Conservation (phyloP, 176 grass and related monocot species). For the Oryza rufipogon region DNA sequence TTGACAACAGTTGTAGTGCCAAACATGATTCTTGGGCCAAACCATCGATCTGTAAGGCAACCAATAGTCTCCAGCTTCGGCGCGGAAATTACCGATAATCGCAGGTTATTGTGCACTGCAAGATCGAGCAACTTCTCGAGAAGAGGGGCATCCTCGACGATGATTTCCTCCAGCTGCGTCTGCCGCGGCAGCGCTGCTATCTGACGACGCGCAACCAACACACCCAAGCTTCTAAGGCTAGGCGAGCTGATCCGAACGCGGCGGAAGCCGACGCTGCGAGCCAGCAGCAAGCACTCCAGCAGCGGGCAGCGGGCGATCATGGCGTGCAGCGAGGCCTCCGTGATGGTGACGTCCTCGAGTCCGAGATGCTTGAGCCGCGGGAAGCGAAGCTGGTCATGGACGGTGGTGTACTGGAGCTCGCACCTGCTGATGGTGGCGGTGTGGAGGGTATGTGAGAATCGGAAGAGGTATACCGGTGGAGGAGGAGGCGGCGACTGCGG, state of each 20-base stretch:
- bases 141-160: not conserved
- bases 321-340: not conserved
- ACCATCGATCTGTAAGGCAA: not conserved
- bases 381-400: not conserved
- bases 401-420: not conserved
- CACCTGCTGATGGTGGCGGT: not conserved
- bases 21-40: not conserved
- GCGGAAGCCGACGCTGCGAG: fast-evolving
- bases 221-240: not conserved
- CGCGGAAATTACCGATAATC: not conserved
- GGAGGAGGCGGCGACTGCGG: not conserved
- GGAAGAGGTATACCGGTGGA: slow-evolving; percentile 40
- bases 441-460: not conserved
- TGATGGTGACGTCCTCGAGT: not conserved
- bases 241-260: not conserved
- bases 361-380: not conserved
- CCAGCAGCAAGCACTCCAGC: not conserved
- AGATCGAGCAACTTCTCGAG: slow-evolving; percentile 16
- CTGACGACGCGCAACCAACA: not conserved
- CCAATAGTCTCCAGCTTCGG: slow-evolving; percentile 16
- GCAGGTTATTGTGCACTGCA: not conserved
- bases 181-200: too few species aligned
- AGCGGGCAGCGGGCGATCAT: not conserved
- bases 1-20: not conserved
- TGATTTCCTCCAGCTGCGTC: not conserved